These are phyloP conservation scores for Boletellus ananas DNA, from an alignment of 768 basidiomycete genomes.

Conservation along the genomic window DNA sequence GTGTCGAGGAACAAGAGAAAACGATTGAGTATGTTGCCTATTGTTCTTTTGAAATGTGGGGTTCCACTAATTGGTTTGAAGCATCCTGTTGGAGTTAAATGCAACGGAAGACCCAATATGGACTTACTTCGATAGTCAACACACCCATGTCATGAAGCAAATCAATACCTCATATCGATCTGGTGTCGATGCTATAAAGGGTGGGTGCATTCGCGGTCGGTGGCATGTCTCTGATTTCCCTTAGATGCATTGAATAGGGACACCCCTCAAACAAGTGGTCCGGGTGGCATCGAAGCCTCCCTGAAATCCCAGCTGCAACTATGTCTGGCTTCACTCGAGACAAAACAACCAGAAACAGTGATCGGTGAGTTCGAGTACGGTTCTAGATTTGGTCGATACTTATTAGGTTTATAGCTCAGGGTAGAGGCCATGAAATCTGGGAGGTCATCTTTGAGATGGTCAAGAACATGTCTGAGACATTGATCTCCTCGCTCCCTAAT, in stretches of 20 bases:
- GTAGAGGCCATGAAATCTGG: constrained; percentile 78
- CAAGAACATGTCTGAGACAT: constrained; percentile 81
- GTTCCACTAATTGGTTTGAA: constrained; percentile 31
- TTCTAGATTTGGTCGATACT: background rate
- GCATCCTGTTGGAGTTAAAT: constrained; percentile 85
- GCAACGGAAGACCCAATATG: constrained; percentile 88
- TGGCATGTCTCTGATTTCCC: constrained; percentile 1
- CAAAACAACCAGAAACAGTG: constrained; percentile 56
- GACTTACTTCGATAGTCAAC: constrained; percentile 94
- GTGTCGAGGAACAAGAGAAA: constrained; percentile 93
- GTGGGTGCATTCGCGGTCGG: constrained; percentile 30
- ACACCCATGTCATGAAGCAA: constrained; percentile 75
- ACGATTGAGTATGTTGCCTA: constrained; percentile 76
- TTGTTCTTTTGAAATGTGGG: background rate
- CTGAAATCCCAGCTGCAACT: constrained; percentile 56
- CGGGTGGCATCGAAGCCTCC: constrained; percentile 39
- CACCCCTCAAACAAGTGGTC: constrained; percentile 31
- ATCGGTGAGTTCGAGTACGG: constrained; percentile 44
- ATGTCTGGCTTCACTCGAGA: constrained; percentile 57
- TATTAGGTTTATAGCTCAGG: constrained; percentile 47
- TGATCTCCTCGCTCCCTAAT: constrained; percentile 80
- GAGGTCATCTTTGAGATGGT: constrained; percentile 71
- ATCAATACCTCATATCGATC: constrained; percentile 63
- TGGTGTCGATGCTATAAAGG: constrained; percentile 47
- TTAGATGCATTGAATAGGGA: constrained; percentile 48